These are phyloP conservation scores for Flammula alnicola DNA, from an alignment of 1,284 basidiomycete species.

Conservation along the genomic window DNA sequence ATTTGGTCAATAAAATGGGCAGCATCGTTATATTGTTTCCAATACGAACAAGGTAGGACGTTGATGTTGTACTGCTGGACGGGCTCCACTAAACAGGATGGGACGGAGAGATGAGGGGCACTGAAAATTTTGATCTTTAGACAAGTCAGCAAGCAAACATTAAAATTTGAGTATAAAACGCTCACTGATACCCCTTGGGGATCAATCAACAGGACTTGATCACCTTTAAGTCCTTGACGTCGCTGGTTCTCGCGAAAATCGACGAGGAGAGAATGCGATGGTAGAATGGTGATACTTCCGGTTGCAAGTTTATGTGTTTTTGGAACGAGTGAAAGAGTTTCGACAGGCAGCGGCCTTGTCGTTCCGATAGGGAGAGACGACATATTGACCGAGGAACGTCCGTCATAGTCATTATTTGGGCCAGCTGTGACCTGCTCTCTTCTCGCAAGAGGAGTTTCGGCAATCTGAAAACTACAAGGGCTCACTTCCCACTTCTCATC, in stretches of 20 bases:
- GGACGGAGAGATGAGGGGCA: conserved; percentile 13
- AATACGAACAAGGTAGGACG: conserved; percentile 2
- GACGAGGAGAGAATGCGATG: conserved; percentile 51
- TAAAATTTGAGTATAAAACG: not conserved
- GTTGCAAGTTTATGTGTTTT: conserved; percentile 52
- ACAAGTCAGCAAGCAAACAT: not conserved
- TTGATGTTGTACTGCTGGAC: conserved; percentile 6
- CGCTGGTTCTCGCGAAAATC: conserved; percentile 61
- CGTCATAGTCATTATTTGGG: too few relatives aligned
- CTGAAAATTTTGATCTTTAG: conserved; percentile 11
- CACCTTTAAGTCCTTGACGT: conserved; percentile 47
- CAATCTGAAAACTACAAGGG: not conserved
- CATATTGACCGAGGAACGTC: not conserved
- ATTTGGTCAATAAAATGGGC: conserved; percentile 40
- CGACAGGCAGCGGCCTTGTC: conserved; percentile 39
- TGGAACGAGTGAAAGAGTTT: conserved; percentile 41
- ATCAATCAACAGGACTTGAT: conserved; percentile 50
- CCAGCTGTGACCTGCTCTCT: too few relatives aligned
- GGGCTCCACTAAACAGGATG: conserved; percentile 14
- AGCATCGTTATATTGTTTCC: conserved; percentile 1
- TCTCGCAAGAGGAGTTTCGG: too few relatives aligned
- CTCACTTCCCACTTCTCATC: too few relatives aligned
- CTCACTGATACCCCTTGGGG: conserved; percentile 41
- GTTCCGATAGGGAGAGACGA: conserved; percentile 33
- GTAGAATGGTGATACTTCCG: conserved; percentile 53